These are phyloP conservation scores for Dillenia suffruticosa DNA, from an alignment of 164 flowering plant species.

Conservation along the genomic window DNA sequence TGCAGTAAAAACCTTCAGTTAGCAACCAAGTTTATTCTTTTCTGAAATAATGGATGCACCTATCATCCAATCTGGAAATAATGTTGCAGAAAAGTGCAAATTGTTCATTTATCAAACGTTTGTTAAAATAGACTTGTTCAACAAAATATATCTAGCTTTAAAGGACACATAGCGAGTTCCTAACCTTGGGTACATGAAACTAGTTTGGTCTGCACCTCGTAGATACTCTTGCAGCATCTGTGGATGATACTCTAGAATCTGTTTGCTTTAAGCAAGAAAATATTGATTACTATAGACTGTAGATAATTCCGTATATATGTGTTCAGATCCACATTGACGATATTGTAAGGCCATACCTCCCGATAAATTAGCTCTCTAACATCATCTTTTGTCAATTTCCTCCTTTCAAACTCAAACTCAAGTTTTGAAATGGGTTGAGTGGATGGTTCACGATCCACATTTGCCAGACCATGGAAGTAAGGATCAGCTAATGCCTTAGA, in stretches of 20 bases:
- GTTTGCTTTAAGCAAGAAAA: no score
- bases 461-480: slow-evolving; percentile 58
- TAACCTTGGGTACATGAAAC: slow-evolving; percentile 73
- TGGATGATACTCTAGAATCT: slow-evolving; percentile 66
- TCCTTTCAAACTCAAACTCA: slow-evolving; percentile 70
- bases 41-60: no score
- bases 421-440: slow-evolving; percentile 68
- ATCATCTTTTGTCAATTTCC: slow-evolving; percentile 63
- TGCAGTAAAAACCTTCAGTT: no score
- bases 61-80: no score
- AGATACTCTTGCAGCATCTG: slow-evolving; percentile 67
- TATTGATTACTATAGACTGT: no score
- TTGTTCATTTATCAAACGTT: background rate
- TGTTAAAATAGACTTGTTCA: background rate
- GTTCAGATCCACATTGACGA: no score
- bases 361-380: slow-evolving; percentile 65
- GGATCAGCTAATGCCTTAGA: slow-evolving; percentile 60
- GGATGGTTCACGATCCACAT: slow-evolving; percentile 67
- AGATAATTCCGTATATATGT: no score
- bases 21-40: no score
- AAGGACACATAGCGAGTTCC: no score
- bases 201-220: slow-evolving; percentile 55
- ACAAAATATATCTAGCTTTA: no score
- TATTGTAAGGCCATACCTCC: slow-evolving; percentile 19
- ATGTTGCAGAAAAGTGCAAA: no score